A percentile compares a stretch with the other conserved stretches of the same genome.
Conservation (phyloP, 768 basidiomycete genomes). For the Hericium erinaceus region DNA sequence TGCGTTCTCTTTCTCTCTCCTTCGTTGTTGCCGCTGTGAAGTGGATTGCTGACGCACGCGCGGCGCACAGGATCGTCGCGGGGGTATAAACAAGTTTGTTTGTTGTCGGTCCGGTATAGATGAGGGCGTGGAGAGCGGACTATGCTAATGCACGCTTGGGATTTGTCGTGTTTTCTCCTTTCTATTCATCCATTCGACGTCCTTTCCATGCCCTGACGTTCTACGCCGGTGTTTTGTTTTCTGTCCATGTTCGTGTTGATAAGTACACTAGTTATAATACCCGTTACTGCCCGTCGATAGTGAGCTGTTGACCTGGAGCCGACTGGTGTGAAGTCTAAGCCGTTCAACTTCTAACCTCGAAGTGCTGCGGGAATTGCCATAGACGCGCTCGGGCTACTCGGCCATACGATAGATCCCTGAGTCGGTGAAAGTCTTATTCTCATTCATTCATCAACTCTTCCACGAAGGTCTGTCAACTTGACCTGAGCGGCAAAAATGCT, state of each 20-base stretch:
- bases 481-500: no score
- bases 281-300: not conserved
- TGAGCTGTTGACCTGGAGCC: not conserved
- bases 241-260: not conserved
- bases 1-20: conserved; percentile 31
- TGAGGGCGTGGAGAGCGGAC: no score
- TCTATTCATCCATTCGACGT: not conserved
- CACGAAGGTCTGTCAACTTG: no score
- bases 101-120: not conserved
- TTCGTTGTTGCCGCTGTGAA: conserved; percentile 3
- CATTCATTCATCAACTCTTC: no score
- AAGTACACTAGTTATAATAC: not conserved
- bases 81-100: conserved; percentile 32
- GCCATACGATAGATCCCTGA: no score
- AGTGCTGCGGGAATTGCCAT: no score
- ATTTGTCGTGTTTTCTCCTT: no score
- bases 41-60: not conserved
- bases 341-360: no score
- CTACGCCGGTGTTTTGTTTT: not conserved
- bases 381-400: no score
- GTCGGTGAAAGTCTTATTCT: no score
- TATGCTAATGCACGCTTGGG: no score
- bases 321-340: no score
- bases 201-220: not conserved
- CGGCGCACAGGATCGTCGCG: conserved; percentile 43